These are phyloP conservation scores for Candida frijolesensis DNA, from an alignment of 1,139 yeast species.

Conservation along the genomic window DNA sequence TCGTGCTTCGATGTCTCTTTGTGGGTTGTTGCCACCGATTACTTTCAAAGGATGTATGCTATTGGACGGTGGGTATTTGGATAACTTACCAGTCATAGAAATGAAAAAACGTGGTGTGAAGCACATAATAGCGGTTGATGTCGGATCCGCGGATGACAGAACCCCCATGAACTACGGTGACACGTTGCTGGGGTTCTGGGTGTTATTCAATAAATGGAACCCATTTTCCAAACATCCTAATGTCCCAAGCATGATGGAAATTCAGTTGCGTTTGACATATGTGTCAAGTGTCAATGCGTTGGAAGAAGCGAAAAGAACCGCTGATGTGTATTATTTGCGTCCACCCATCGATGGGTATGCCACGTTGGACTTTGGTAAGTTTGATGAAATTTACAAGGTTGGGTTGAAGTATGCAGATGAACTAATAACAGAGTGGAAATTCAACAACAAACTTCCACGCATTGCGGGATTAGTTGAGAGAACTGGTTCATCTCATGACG, in stretches of 20 bases:
- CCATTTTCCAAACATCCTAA: slow-evolving; percentile 87
- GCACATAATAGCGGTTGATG: slow-evolving; percentile 92
- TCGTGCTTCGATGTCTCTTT: slow-evolving; percentile 95
- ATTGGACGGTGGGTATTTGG: slow-evolving; percentile 94
- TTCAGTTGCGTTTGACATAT: slow-evolving; percentile 89
- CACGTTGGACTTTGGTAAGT: slow-evolving; percentile 88
- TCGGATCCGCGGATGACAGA: slow-evolving; percentile 91
- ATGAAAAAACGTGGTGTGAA: slow-evolving; percentile 90
- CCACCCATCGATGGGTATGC: slow-evolving; percentile 95
- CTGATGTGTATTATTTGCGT: slow-evolving; percentile 86
- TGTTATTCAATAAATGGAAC: slow-evolving; percentile 81
- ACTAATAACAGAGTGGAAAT: slow-evolving; percentile 55
- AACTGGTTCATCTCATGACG: slow-evolving; percentile 19
- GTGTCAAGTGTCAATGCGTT: slow-evolving; percentile 94
- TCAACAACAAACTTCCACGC: slow-evolving; percentile 56
- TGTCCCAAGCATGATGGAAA: slow-evolving; percentile 93
- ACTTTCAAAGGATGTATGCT: slow-evolving; percentile 90
- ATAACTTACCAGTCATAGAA: slow-evolving; percentile 87
- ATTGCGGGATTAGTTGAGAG: slow-evolving; percentile 56
- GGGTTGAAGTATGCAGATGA: slow-evolving; percentile 77
- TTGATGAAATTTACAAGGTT: slow-evolving; percentile 83
- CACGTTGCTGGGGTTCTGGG: slow-evolving; percentile 92
- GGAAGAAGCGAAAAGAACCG: slow-evolving; percentile 80
- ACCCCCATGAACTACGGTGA: slow-evolving; percentile 94
- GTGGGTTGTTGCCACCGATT: slow-evolving; percentile 90